These are phyloP conservation scores for Coemansia sp. DNA, from an alignment of 371 early-diverging fungal species.

Conservation along the genomic window DNA sequence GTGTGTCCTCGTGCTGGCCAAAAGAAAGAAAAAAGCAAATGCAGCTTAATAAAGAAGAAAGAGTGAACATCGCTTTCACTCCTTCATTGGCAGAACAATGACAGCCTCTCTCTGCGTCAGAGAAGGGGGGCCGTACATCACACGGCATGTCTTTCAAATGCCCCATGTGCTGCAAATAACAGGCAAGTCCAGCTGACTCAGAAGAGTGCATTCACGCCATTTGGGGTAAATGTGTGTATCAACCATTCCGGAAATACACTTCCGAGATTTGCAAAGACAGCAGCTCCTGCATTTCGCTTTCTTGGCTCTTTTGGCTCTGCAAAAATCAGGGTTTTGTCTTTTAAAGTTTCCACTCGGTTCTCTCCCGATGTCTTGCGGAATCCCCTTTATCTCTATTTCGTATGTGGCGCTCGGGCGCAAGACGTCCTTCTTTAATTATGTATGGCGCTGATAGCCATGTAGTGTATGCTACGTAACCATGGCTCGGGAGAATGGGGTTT, in stretches of 20 bases:
- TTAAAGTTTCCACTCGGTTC: too few species aligned
- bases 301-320: neutral
- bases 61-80: neutral
- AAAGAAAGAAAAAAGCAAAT: neutral
- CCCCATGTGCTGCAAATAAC: neutral
- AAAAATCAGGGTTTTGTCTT: too few species aligned
- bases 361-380: neutral
- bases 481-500: too few species aligned
- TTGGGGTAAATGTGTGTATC: neutral
- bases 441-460: too few species aligned
- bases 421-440: too few species aligned
- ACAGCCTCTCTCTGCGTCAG: neutral
- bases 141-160: neutral
- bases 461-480: too few species aligned
- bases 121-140: constrained; percentile 4
- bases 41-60: neutral
- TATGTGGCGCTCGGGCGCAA: too few species aligned
- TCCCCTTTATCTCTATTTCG: neutral
- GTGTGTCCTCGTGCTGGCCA: neutral
- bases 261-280: neutral
- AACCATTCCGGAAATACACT: neutral
- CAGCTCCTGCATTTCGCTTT: too few species aligned
- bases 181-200: neutral
- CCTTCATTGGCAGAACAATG: neutral
- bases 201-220: neutral